Evolutionary conservation across 371 early-diverging fungal species (phyloP).

Genomic region (Fennellomyces sp.): DNA sequence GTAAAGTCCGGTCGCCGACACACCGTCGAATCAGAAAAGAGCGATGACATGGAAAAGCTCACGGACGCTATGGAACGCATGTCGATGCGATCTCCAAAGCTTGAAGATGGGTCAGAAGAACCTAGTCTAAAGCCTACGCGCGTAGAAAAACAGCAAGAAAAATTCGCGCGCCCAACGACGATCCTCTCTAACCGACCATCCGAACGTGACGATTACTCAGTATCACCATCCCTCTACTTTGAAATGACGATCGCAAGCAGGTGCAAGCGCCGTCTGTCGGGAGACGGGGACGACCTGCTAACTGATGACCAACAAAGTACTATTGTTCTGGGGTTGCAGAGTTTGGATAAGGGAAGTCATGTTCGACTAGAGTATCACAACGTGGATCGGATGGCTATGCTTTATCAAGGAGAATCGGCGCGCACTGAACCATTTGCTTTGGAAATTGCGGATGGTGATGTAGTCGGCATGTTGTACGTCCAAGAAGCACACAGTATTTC

Average conservation of each 20-base stretch:
- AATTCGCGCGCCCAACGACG: neutral
- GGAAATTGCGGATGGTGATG: conserved; percentile 29
- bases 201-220: conserved; percentile 2
- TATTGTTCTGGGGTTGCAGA: conserved; percentile 10
- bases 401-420: conserved; percentile 10
- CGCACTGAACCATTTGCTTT: conserved; percentile 24
- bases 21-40: conserved; percentile 5
- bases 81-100: neutral
- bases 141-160: neutral
- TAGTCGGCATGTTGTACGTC: conserved; percentile 29
- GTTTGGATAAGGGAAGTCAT: neutral
- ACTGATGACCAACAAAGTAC: neutral
- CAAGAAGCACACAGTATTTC: conserved; percentile 9
- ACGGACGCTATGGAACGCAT: conserved; percentile 16
- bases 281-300: too few species aligned
- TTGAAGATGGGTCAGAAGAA: conserved; percentile 7
- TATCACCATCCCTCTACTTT: conserved; percentile 37
- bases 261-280: too few species aligned
- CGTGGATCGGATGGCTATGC: conserved; percentile 1
- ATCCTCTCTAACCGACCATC: neutral
- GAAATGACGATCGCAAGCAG: conserved; percentile 20
- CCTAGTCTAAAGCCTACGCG: conserved; percentile 5
- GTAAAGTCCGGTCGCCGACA: conserved; percentile 1
- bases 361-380: conserved; percentile 30
- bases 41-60: conserved; percentile 9